Conservation (phyloP, 2,329 filamentous ascomycete genomes). For the Teratosphaeria zuluensis region DNA sequence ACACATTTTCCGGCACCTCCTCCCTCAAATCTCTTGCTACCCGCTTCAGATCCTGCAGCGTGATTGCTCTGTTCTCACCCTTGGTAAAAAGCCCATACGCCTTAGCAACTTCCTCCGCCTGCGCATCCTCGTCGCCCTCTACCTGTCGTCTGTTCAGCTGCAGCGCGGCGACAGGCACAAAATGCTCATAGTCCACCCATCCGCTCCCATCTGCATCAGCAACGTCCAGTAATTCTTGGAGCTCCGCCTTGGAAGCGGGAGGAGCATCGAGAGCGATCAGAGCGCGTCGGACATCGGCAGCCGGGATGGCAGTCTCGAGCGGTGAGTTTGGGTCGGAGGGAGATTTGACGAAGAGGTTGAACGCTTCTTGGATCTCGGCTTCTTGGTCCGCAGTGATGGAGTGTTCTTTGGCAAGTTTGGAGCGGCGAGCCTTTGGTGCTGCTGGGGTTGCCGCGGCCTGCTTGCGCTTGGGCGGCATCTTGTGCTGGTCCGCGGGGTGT, state of each 20-base stretch:
- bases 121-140: constrained; percentile 33
- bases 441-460: constrained; percentile 12
- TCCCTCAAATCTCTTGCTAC: constrained; percentile 77
- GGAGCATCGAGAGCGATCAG: constrained; percentile 64
- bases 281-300: constrained; percentile 38
- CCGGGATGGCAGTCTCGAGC: constrained; percentile 28
- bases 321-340: constrained; percentile 44
- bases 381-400: constrained; percentile 77
- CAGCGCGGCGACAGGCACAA: constrained; percentile 79
- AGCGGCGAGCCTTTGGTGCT: constrained; percentile 46
- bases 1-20: constrained; percentile 68
- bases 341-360: constrained; percentile 57
- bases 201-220: constrained; percentile 77
- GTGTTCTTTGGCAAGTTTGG: constrained; percentile 87
- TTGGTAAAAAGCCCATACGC: constrained; percentile 74
- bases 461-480: constrained; percentile 23
- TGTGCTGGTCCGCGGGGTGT: no score
- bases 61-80: constrained; percentile 56
- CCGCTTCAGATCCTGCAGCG: constrained; percentile 63
- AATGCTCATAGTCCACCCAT: constrained; percentile 62
- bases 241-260: constrained; percentile 55
- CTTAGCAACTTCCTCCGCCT: constrained; percentile 63
- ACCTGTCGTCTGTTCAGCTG: constrained; percentile 57
- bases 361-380: constrained; percentile 83
- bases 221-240: constrained; percentile 66